Evolutionary conservation across 495 filamentous ascomycete species (phyloP), one percentile per base, ranked within the genome.

Genomic region (Aspergillus haitiensis): DNA sequence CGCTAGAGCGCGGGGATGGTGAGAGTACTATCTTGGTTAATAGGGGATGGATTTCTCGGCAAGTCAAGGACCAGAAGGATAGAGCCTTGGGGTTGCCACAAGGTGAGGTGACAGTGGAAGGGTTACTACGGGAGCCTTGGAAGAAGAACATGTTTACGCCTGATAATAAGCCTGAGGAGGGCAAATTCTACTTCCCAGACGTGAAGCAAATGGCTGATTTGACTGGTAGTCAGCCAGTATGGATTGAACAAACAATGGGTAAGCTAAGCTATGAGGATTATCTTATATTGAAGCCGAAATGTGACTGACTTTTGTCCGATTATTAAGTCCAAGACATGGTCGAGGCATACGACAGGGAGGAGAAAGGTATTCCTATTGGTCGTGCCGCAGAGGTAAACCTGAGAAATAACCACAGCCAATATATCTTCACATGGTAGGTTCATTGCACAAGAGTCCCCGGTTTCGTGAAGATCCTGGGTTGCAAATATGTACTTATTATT

Each of bases 61-160:
- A 86, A 59, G 67, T 86, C 59, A 81, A 81, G 62, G 71, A 82
- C 44, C 88, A 94, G 73, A 72, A 76, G 64, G 79, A 79, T 52
- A 73, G 92, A 27, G 64, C 66, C 0, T 79, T 82, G 32, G 82
- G 83, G 4, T 58, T 97, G 53, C 85, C 86, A 2, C 67, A 68
- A 35, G 90, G 82, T 0, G 82, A 85, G 65, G 87, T 98, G 3
- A 82, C 78, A 7, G 85, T 98, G 2, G 85, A 95, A 69, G 94
- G 94, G 5, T 69, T 98, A 68, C 71, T 98, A 68, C 75, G 94
- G 55, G 84, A 92, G 77, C 93, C 95, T 33, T 95, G 90, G 87
- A 90, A 92, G 81, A 95, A 91, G 82, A 98, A 98, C 68, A 87
- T 92, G 82, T 98, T 98, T 67, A 98, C 94, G 58, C 94, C 94